Evolutionary conservation across 2,329 filamentous ascomycete genomes (phyloP).

Genomic region (Beauveria brongniartii): DNA sequence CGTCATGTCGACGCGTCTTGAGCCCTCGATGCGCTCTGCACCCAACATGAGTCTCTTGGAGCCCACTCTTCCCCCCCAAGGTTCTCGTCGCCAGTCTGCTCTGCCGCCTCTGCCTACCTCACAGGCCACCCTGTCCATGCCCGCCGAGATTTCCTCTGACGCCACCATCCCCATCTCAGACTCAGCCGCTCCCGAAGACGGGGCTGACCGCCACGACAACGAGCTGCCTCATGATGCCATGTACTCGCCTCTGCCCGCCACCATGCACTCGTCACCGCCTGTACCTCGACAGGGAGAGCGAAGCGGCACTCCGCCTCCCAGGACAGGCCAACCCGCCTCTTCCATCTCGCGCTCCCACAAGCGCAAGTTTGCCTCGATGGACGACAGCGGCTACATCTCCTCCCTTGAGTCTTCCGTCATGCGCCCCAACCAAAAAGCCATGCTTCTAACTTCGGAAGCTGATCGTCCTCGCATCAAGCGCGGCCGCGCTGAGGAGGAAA

Average conservation of each 20-base stretch:
- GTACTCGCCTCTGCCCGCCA: slow-evolving; percentile 61
- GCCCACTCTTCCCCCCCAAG: slow-evolving; percentile 40
- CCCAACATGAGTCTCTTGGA: slow-evolving; percentile 32
- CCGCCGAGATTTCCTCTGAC: slow-evolving; percentile 64
- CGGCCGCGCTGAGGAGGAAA: slow-evolving; percentile 90
- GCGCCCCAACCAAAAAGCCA: slow-evolving; percentile 54
- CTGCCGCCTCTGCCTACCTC: slow-evolving; percentile 33
- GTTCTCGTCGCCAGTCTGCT: slow-evolving; percentile 27
- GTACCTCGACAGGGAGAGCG: slow-evolving; percentile 54
- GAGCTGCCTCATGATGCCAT: slow-evolving; percentile 37
- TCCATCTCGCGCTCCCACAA: slow-evolving; percentile 63
- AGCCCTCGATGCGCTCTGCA: slow-evolving; percentile 36
- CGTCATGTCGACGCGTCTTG: slow-evolving; percentile 49
- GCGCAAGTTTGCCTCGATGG: slow-evolving; percentile 71
- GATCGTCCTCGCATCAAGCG: slow-evolving; percentile 77
- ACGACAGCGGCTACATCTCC: slow-evolving; percentile 94
- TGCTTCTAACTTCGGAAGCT: slow-evolving; percentile 67
- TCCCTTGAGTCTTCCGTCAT: slow-evolving; percentile 86
- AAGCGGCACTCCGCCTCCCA: slow-evolving; percentile 69
- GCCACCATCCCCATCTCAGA: slow-evolving; percentile 70
- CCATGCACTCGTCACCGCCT: slow-evolving; percentile 87
- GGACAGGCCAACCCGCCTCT: slow-evolving; percentile 50
- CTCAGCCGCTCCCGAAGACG: slow-evolving; percentile 45
- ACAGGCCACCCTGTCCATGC: slow-evolving; percentile 28
- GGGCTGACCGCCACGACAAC: slow-evolving; percentile 34